These are phyloP conservation scores for Martiniozyma asiatica DNA, from an alignment of 1,139 yeast species.

Conservation along the genomic window DNA sequence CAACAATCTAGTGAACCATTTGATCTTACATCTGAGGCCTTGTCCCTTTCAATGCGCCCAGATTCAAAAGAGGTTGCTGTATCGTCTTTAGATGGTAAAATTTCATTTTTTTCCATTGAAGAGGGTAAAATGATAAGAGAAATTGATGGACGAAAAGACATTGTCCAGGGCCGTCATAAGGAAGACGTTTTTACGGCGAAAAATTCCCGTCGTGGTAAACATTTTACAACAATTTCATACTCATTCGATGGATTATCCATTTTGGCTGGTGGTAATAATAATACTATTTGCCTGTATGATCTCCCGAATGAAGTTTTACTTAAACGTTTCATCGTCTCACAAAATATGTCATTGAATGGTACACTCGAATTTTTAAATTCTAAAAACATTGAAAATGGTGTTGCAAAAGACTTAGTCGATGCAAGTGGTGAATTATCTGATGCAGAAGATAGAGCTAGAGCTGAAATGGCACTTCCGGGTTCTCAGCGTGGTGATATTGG, in stretches of 20 bases:
- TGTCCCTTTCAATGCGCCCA: constrained; percentile 75
- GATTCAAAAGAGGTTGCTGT: constrained; percentile 88
- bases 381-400: constrained; percentile 75
- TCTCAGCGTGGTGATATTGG: constrained; percentile 84
- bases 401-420: constrained; percentile 73
- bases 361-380: constrained; percentile 73
- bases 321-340: constrained; percentile 71
- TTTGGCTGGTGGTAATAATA: constrained; percentile 89
- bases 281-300: constrained; percentile 85
- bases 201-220: constrained; percentile 74
- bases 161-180: constrained; percentile 73
- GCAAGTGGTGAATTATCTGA: constrained; percentile 80
- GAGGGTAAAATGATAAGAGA: constrained; percentile 70
- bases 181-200: constrained; percentile 74
- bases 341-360: constrained; percentile 86
- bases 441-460: constrained; percentile 52
- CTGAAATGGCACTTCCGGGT: constrained; percentile 75
- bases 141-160: constrained; percentile 80
- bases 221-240: constrained; percentile 70
- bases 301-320: constrained; percentile 76
- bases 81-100: constrained; percentile 80
- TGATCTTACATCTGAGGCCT: constrained; percentile 75
- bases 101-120: constrained; percentile 74
- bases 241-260: constrained; percentile 83
- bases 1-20: constrained; percentile 84